Evolutionary conservation across 2,329 filamentous ascomycete genomes (phyloP).

Genomic region (Phialophora chinensis): DNA sequence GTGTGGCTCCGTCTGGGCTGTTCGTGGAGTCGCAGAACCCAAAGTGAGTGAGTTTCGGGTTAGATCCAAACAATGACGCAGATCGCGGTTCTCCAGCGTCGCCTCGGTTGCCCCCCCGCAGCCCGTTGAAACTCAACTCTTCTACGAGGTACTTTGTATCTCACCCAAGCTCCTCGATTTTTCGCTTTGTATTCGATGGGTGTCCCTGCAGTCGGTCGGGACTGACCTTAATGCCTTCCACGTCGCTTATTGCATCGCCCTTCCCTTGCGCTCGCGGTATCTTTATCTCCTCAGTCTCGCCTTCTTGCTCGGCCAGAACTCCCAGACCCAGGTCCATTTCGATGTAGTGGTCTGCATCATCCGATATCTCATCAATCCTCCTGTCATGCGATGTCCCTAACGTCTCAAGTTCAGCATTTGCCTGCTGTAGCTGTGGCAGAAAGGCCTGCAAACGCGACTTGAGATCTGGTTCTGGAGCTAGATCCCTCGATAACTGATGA

Average conservation of each 20-base stretch:
- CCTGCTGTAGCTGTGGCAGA: conserved; percentile 50
- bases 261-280: conserved; percentile 5
- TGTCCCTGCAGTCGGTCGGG: neutral
- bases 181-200: conserved; percentile 21
- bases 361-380: conserved; percentile 46
- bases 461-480: conserved; percentile 33
- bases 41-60: conserved; percentile 23
- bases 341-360: conserved; percentile 48
- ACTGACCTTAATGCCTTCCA: neutral
- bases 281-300: conserved; percentile 12
- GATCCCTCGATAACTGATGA: conserved; percentile 22
- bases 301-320: conserved; percentile 50
- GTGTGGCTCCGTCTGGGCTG: conserved; percentile 6
- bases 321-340: conserved; percentile 55
- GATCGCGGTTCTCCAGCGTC: no score
- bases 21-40: neutral
- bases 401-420: conserved; percentile 51
- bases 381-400: conserved; percentile 44
- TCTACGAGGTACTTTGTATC: no score
- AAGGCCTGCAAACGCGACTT: conserved; percentile 49
- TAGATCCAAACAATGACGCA: conserved; percentile 38
- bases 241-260: conserved; percentile 4
- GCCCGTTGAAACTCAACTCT: neutral
- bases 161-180: conserved; percentile 33
- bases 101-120: conserved; percentile 7